Percentiles rank a stretch among this genome's conserved stretches.
phyloP scores from a whole-genome alignment of 1,284 basidiomycete genomes.

The Flammula alnicola region DNA sequence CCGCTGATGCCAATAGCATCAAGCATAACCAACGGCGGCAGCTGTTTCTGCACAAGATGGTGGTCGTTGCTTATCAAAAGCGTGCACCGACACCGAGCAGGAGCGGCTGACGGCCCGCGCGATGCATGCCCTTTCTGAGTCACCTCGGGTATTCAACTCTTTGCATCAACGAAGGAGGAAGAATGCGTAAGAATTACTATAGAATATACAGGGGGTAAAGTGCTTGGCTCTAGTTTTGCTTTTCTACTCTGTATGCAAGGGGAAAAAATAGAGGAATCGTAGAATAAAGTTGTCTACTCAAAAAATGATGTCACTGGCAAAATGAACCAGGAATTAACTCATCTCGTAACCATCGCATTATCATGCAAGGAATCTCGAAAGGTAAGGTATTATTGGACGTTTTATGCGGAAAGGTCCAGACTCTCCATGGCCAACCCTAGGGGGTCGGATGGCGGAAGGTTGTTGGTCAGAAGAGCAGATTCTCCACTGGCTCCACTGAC shows the following conservation, averaged over 20 bases:
- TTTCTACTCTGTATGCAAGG: constrained; percentile 5
- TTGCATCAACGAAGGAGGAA: neutral
- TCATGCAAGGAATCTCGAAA: neutral
- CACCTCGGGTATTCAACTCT: no score
- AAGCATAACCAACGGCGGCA: constrained; percentile 41
- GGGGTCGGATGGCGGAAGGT: constrained; percentile 62
- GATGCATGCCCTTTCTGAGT: no score
- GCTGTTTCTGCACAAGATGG: no score
- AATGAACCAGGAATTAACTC: constrained; percentile 1
- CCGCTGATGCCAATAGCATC: constrained; percentile 52
- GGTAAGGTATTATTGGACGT: constrained; percentile 1
- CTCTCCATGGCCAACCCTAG: constrained; percentile 75
- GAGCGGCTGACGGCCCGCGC: neutral
- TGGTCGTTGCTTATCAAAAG: constrained; percentile 8
- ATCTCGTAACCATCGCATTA: no score
- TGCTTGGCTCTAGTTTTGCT: neutral
- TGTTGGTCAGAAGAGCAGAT: constrained; percentile 38
- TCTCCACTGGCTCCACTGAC: constrained; percentile 40
- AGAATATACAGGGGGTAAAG: constrained; percentile 6
- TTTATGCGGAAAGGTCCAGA: constrained; percentile 37
- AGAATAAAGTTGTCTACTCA: constrained; percentile 5
- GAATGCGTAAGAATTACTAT: neutral
- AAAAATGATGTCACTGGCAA: neutral
- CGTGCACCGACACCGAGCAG: constrained; percentile 1
- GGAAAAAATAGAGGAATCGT: neutral